A percentile compares a stretch with the other conserved stretches of the same genome.
These are phyloP conservation scores for Lasiodiplodia hormozganensis DNA, from an alignment of 2,329 filamentous ascomycete genomes.

Conservation along the genomic window DNA sequence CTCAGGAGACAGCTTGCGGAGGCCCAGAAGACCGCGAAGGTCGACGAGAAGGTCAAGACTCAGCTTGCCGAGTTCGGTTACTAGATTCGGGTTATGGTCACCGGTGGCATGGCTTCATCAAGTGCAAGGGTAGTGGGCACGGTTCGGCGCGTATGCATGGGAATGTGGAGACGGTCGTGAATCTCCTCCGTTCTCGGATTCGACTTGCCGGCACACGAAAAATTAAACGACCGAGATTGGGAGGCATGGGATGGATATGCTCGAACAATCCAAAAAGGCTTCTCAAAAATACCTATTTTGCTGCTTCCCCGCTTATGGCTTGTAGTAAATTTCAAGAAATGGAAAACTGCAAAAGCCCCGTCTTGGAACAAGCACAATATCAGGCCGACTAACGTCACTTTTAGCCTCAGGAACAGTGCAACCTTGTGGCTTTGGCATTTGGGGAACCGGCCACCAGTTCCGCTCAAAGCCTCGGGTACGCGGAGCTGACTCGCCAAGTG, in stretches of 20 bases:
- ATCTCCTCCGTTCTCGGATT: slow-evolving; percentile 27
- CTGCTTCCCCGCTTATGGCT: slow-evolving; percentile 29
- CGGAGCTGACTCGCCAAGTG: slow-evolving; percentile 10
- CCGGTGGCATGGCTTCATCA: slow-evolving; percentile 27
- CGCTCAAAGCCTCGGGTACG: slow-evolving; percentile 15
- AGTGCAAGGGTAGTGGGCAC: slow-evolving; percentile 29
- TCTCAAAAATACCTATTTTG: slow-evolving; percentile 30
- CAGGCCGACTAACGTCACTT: not conserved
- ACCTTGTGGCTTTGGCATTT: slow-evolving; percentile 15
- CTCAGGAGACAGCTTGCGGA: slow-evolving; percentile 88
- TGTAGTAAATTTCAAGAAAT: slow-evolving; percentile 28
- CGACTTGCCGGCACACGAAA: slow-evolving; percentile 30
- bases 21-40: slow-evolving; percentile 89
- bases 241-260: slow-evolving; percentile 30
- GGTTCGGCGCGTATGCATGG: slow-evolving; percentile 30
- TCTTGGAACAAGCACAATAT: not conserved
- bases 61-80: slow-evolving; percentile 91
- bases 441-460: not conserved
- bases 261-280: slow-evolving; percentile 29
- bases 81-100: slow-evolving; percentile 61
- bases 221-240: slow-evolving; percentile 29
- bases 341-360: slow-evolving; percentile 26
- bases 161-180: slow-evolving; percentile 29
- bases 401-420: slow-evolving; percentile 19
- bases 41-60: slow-evolving; percentile 85